Base-by-base conservation (phyloP, 306 rosid species). In the Betula pendula region DNA sequence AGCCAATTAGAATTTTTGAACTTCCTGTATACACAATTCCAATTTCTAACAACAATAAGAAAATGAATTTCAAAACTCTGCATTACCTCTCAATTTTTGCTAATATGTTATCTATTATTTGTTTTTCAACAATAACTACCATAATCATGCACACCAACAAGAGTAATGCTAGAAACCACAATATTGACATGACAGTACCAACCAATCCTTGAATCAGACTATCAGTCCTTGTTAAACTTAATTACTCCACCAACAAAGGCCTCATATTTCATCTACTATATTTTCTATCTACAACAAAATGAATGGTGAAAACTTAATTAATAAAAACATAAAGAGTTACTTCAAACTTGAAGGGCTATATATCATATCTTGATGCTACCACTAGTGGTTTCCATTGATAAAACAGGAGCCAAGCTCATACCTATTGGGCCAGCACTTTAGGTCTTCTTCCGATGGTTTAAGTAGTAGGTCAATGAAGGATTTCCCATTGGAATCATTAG, bases 381-480 rank as follows among this genome's bases (percentile, higher is more conserved):
- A 13, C 42, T 42, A 72, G 75, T 35, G 27, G 60, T 35, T 56
- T 72, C 27, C 35, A 60, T 12, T 51, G 49, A 42, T 42, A 43
- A 24, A 31, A 40, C 27, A 29, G 70, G 55, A 50, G 43, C 69
- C 38, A 14, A 43, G 60, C n/a, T 24, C 73, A 22, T 76, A 88
- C 91, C 89, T 78, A 55, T 90, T 85, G 42, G 97, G 97, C 95
- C 98, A 94, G 85, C 86, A 73, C 71, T 87, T 94, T 69, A 81
- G 74, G 77, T 94, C 97, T 44, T 92, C 97, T 79, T 92, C 97
- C 5, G 93, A 90, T 29, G 97, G 85, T 86, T 82, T 94, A 24
- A 92, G 94, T 19, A 92, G 58, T 53, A 94, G 82, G 81, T 94
- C 96, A 67, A 94, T 73, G 50, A 78, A 92, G 75, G 97, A 88